Evolutionary conservation across 495 filamentous ascomycete species (phyloP).

Genomic region (Parachaetomium inaequale): DNA sequence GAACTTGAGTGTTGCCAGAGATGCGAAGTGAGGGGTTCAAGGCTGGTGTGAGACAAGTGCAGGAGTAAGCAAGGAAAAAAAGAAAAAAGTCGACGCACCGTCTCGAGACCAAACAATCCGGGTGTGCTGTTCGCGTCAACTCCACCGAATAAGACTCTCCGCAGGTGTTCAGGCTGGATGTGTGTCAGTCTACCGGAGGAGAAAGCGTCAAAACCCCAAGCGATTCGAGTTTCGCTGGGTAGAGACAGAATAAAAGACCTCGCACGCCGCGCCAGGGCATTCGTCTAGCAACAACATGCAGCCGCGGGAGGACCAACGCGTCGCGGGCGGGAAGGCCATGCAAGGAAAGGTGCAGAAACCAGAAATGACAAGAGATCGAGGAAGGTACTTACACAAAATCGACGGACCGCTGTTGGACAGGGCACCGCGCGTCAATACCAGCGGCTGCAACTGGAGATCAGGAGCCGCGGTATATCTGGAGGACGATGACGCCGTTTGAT

Average conservation of each 20-base stretch:
- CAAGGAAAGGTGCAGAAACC: too few species aligned
- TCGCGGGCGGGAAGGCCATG: conserved; percentile 25
- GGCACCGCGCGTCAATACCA: conserved; percentile 11
- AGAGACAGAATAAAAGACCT: conserved; percentile 3
- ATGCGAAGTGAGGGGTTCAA: conserved; percentile 12
- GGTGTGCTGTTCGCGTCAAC: neutral
- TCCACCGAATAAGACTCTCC: neutral
- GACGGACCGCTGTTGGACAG: conserved; percentile 18
- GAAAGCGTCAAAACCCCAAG: neutral
- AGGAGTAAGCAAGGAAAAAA: conserved; percentile 16
- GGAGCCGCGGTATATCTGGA: conserved; percentile 25
- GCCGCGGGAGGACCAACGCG: conserved; percentile 20
- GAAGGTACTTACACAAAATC: conserved; percentile 28
- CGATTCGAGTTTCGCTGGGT: neutral
- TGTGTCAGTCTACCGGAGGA: conserved; percentile 1
- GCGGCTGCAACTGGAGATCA: conserved; percentile 10
- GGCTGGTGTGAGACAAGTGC: conserved; percentile 17
- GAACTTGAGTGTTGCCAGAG: neutral
- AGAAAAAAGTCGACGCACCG: conserved; percentile 24
- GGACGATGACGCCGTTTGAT: conserved; percentile 33
- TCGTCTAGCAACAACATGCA: conserved; percentile 16
- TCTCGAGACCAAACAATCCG: conserved; percentile 1
- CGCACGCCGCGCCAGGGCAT: neutral
- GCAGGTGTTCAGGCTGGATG: neutral
- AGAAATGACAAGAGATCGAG: conserved; percentile 11